Evolutionary conservation across 106 monocot genomes (phyloP), one percentile per base, ranked within the genome.

Genomic region (Platanthera zijinensis): DNA sequence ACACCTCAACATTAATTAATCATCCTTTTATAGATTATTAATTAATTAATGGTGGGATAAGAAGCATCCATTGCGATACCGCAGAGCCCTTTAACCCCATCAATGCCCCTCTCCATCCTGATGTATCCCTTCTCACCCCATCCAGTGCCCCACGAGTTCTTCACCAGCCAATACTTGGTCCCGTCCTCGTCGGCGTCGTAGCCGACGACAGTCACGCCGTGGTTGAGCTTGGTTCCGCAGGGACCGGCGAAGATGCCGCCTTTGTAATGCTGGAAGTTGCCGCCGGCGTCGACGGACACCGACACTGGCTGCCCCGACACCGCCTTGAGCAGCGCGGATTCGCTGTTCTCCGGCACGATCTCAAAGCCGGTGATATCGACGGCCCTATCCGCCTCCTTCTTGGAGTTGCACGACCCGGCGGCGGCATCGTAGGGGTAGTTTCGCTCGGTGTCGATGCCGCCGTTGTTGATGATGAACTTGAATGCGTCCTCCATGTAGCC

Each of bases 51-150:
- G 1, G 52, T 53, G 13, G 52, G 52, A 53, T 53, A 53, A 13
- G 52, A 53, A 53, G 52, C 52, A 8, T 53, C 1, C 52, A 53
- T 3, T 1, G 52, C 52, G 52, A 53, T 53, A 13, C 74, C 74
- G 32, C 74, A 75, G 3, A 75, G n/a, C 10, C 74, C 56, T 18
- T 57, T 11, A 10, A 32, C 32, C 1, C 28, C 56, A 14, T 30
- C 53, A 6, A 75, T 30, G 39, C 54, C 74, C 56, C 56, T 75
- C 74, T 30, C 10, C 74, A 56, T 75, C 56, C 14, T 75, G 2
- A 75, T 75, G 15, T 75, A 75, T 28, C 73, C 73, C 10, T 22
- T 50, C 73, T 73, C 73, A 8, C 73, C 73, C 73, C 73, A 73
- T 2, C 51, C 32, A 3, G 52, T 5, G 6, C 74, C 74, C 74